Evolutionary conservation across 2,329 filamentous ascomycete species (phyloP), one percentile per base, ranked within the genome.

Genomic region (Colletotrichum sp.): DNA sequence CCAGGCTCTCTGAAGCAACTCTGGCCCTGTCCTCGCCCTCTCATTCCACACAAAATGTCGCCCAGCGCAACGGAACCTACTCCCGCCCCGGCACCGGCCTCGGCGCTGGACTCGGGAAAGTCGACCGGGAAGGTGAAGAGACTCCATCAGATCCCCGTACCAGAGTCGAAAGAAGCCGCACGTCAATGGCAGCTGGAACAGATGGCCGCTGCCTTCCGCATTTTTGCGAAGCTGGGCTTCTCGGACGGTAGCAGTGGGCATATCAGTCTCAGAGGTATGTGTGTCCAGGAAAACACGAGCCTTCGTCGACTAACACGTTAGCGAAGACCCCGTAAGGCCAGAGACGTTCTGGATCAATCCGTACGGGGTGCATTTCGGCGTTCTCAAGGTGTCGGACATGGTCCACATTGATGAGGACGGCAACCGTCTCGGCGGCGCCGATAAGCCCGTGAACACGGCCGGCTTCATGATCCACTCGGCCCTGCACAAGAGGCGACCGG

Each of bases 391-490:
- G 1, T 89, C 87, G 2, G 93, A 94, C 80, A 92, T 94, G 89
- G 90, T 94, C 64, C 89, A 93, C 58, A 88, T 94, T 3, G 90
- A 94, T 77, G 83, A 85, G 66, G 77, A 83, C 3, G 93, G 93
- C 6, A 88, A 90, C 34, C 88, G 91, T 5, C 88, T 94, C 4
- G 92, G 91, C 22, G 92, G 92, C 12, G 74, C 71, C 25, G 81
- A 79, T 0, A 92, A 93, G 78, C 90, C 91, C 3, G 90, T 91
- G 13, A 94, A 94, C 80, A 89, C 91, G 4, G 93, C 93, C 1
- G 93, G 93, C 3, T 94, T 94, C 81, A 83, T 93, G 75, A 94
- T 95, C 71, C 93, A 94, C 82, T 88, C 87, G 12, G 92, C 92
- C 6, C 86, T 94, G 16, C 90, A 93, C 82, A 91, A 91, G 82